Base-by-base conservation (phyloP, 345 rosid genomes). In the Zanthoxylum bungeanum region DNA sequence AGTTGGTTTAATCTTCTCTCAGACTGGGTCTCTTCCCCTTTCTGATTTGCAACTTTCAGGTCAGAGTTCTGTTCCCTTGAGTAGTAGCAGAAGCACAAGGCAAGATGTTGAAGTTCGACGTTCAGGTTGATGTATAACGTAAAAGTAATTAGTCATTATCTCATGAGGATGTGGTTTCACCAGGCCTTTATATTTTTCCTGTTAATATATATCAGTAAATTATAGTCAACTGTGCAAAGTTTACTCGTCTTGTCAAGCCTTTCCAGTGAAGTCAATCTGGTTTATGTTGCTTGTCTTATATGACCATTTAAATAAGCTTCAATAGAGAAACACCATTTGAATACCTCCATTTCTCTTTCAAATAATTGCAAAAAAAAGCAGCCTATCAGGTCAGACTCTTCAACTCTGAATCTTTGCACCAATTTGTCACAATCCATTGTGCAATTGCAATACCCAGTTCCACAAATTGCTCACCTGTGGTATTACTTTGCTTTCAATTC, bases 41-140 rank as follows among this genome's bases (percentile, higher is more conserved):
- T 75, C 93, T 58, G 94, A 93, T 39, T 81, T 86, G 73, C 98
- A 90, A 71, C 88, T 81, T 73, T 86, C 93, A 44, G 79, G 86
- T 81, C 96, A 87, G n/a, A n/a, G 74, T 51, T 85, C 97, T 24
- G 86, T 88, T 77, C 79, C 97, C 76, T 82, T 87, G 77, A 73
- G 82, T 58, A 84, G 84, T 83, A 84, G 83, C 85, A 84, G 97
- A 86, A 82, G 80, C 78, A 79, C 87, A 31, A 82, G 92, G 79
- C 90, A 80, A 79, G 85, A 89, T 36, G 80, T 84, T 31, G 96
- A 89, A 72, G 86, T 86, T 72, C 92, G 88, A 60, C 90, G 86
- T 58, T 85, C 93, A 53, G 86, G 82, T 78, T 90, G 85, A 88
- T 74, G 36, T 37, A 58, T 66, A 58, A 49, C 61, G 55, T 34